Conservation (phyloP, 495 filamentous ascomycete genomes). For the Saxophila tyrrhenica region DNA sequence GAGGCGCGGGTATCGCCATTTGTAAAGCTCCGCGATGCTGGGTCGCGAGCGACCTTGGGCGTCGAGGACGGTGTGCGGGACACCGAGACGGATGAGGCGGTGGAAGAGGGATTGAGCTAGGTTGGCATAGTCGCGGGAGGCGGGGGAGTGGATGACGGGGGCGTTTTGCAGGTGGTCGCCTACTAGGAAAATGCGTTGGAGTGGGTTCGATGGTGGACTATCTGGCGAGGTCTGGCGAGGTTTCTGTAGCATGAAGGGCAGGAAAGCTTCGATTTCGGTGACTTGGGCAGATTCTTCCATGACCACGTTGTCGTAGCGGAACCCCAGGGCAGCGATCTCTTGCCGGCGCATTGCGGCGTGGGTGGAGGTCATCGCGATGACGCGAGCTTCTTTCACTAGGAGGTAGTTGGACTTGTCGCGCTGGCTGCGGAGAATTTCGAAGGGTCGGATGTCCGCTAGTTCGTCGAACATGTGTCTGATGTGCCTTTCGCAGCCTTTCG, state of each 20-base stretch:
- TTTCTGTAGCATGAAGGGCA: constrained; percentile 81
- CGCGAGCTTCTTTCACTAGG: constrained; percentile 83
- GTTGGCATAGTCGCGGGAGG: constrained; percentile 92
- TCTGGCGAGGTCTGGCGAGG: constrained; percentile 33
- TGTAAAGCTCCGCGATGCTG: constrained; percentile 78
- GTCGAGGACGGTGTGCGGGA: constrained; percentile 80
- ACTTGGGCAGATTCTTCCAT: constrained; percentile 99
- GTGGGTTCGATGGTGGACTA: constrained; percentile 52
- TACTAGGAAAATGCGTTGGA: constrained; percentile 84
- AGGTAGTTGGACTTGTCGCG: constrained; percentile 93
- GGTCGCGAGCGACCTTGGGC: constrained; percentile 83
- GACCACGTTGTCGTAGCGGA: constrained; percentile 94
- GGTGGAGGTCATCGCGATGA: constrained; percentile 96
- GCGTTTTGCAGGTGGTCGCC: constrained; percentile 97
- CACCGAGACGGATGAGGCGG: constrained; percentile 76
- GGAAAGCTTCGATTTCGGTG: constrained; percentile 95
- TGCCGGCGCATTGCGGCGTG: constrained; percentile 95
- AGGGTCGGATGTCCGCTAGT: constrained; percentile 84
- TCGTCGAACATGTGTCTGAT: constrained; percentile 87
- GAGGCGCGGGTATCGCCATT: constrained; percentile 81
- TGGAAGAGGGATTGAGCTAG: constrained; percentile 93
- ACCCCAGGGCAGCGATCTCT: constrained; percentile 83
- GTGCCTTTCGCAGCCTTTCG: constrained; percentile 78
- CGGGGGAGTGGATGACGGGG: constrained; percentile 87
- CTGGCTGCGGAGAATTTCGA: constrained; percentile 80